A percentile compares a stretch with the other conserved stretches of the same genome.
phyloP scores from a whole-genome alignment of 192 early-diverging fungal genomes.

The Entophlyctis luteolus region DNA sequence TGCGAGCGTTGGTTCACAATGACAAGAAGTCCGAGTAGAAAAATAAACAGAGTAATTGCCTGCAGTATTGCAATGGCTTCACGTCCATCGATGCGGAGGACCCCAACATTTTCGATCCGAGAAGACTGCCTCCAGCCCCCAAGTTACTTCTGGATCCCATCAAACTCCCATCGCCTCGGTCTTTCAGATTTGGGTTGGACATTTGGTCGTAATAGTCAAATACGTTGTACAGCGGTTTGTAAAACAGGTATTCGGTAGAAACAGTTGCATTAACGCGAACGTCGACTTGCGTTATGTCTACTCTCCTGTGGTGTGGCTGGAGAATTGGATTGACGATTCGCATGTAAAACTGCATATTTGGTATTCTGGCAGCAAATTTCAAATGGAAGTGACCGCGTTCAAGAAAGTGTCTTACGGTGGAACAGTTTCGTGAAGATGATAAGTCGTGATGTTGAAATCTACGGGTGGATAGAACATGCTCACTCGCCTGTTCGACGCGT shows the following conservation, averaged over 20 bases:
- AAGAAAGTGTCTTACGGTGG: background rate
- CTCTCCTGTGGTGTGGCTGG: background rate
- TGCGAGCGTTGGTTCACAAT: background rate
- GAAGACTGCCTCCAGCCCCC: background rate
- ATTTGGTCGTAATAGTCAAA: background rate
- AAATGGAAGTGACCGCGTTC: background rate
- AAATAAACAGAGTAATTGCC: background rate
- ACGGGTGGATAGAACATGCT: conserved; percentile 19
- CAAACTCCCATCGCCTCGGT: background rate
- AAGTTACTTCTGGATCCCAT: background rate
- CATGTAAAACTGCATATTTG: conserved; percentile 9
- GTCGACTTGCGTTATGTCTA: background rate
- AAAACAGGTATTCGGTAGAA: background rate
- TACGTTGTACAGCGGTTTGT: background rate
- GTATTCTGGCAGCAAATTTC: background rate
- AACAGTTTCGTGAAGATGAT: background rate
- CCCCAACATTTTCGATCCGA: background rate
- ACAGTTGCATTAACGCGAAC: background rate
- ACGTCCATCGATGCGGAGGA: background rate
- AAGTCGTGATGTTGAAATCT: background rate
- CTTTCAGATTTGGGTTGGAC: background rate
- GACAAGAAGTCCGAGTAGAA: background rate
- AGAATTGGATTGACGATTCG: conserved; percentile 3
- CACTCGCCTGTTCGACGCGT: background rate
- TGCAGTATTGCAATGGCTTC: conserved; percentile 1